These are phyloP conservation scores for Flaveria sonorensis DNA, from an alignment of 129 eudicot species.

Conservation along the genomic window DNA sequence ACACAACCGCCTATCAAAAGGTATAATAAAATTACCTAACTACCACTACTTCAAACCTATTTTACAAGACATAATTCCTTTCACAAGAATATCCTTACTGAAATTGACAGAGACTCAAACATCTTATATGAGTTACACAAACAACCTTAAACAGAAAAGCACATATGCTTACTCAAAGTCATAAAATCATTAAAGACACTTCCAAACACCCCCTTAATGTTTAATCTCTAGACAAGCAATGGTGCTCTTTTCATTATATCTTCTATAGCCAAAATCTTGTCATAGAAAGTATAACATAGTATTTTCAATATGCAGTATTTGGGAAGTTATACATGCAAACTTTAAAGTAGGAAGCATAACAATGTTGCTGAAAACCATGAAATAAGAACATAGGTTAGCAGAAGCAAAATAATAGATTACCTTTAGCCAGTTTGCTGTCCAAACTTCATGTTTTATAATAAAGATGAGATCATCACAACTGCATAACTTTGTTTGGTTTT, in stretches of 20 bases:
- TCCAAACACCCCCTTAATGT: not conserved
- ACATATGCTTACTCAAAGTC: not conserved
- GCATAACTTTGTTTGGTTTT: constrained; percentile 66
- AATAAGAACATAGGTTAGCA: constrained; percentile 9
- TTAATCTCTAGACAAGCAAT: constrained; percentile 5
- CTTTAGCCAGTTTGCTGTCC: constrained; percentile 38
- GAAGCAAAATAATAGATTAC: constrained; percentile 39
- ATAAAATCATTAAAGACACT: not conserved
- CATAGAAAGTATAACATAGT: not conserved
- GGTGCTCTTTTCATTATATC: constrained; percentile 3
- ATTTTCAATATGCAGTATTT: not conserved
- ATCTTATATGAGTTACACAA: not conserved
- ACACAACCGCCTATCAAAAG: not conserved
- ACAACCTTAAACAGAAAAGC: not conserved
- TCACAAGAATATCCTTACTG: not conserved
- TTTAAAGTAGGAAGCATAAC: not conserved
- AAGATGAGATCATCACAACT: constrained; percentile 45
- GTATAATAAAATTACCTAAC: not conserved
- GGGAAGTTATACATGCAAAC: constrained; percentile 26
- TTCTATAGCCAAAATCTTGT: not conserved
- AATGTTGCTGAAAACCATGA: not conserved
- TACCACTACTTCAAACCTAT: not conserved
- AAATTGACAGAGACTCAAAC: not conserved
- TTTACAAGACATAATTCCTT: not conserved
- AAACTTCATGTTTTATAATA: constrained; percentile 35